A percentile compares a stretch with the other conserved stretches of the same genome.
These are phyloP conservation scores for Arbutus unedo DNA, from an alignment of 148 eudicot species.

Conservation along the genomic window DNA sequence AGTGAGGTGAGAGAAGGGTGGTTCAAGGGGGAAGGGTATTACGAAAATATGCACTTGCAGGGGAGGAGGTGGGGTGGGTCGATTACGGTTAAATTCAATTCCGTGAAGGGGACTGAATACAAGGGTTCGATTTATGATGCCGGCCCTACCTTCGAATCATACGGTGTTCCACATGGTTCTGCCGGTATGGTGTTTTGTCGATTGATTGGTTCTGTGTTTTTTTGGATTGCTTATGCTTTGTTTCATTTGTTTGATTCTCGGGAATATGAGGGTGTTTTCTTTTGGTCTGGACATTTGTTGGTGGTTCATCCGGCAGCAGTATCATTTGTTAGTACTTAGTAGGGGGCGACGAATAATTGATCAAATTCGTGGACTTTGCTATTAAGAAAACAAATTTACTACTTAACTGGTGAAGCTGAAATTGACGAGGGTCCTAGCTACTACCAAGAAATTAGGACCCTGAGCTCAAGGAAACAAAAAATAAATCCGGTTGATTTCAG, in stretches of 20 bases:
- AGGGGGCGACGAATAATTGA: too few species aligned
- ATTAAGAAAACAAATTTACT: too few species aligned
- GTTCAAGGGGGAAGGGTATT: conserved; percentile 61
- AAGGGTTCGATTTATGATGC: conserved; percentile 83
- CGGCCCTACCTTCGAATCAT: conserved; percentile 76
- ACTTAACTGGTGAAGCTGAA: too few species aligned
- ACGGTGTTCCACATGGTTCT: conserved; percentile 91
- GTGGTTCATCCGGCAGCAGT: background rate
- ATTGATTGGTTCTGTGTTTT: background rate
- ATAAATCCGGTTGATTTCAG: background rate
- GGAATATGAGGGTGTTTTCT: background rate
- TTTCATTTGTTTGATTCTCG: background rate
- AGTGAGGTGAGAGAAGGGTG: conserved; percentile 91
- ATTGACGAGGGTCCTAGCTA: too few species aligned
- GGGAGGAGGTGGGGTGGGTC: conserved; percentile 90
- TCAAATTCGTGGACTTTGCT: too few species aligned
- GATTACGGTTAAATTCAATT: conserved; percentile 52
- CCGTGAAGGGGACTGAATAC: conserved; percentile 57
- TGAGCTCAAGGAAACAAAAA: background rate
- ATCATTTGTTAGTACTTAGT: too few species aligned
- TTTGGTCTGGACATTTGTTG: background rate
- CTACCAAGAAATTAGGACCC: too few species aligned
- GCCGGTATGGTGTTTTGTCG: conserved; percentile 48
- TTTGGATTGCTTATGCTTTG: background rate
- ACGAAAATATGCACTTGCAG: conserved; percentile 79